Base-by-base conservation (phyloP, 2,329 filamentous ascomycete genomes). In the Phialemonium atrogriseum region DNA sequence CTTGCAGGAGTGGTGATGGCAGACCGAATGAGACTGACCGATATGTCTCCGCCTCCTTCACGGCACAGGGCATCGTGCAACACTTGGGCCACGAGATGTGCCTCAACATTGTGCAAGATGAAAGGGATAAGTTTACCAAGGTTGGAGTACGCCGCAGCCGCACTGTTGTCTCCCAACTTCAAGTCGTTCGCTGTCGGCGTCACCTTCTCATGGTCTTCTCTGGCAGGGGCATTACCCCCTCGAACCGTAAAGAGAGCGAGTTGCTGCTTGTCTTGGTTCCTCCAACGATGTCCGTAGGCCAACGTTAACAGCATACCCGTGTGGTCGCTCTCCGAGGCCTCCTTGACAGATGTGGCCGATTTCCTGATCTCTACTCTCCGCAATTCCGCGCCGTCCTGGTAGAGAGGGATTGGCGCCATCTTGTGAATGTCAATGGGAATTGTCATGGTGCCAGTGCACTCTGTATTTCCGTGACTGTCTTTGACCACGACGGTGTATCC, bases 1-100 rank as follows among this genome's bases (percentile, higher is more conserved):
- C 83, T 75, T 1, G 64, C 64, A 0, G 79, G 72, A 1, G 83
- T 65, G 32, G 73, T 83, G 29, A 89, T 78, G 1, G 86, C 84
- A 8, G 73, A 76, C 2, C 76, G 49, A 0, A 91, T 47, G 23
- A 81, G 57, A 1, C 58, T 52, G 2, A n/a, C n/a, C n/a, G n/a
- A n/a, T n/a, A 71, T 42, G 38, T 80, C 52, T 1, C 52, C 50
- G 20, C 87, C 68, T 0, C 49, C 46, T 1, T 85, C 51, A 2
- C 60, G 50, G 10, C 50, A 47, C 2, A 87, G 52, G 4, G 76
- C 41, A 0, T 66, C 76, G 3, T 54, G 52, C 14, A 68, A 66
- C 5, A 93, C 56, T 26, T 68, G 57, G 0, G 77, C 80, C 6
- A 84, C 58, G 18, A 87, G 55, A 12, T 67, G 59, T 1, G 74